Base-by-base conservation (phyloP, 1,284 basidiomycete species). In the Apiotrichum sp. region DNA sequence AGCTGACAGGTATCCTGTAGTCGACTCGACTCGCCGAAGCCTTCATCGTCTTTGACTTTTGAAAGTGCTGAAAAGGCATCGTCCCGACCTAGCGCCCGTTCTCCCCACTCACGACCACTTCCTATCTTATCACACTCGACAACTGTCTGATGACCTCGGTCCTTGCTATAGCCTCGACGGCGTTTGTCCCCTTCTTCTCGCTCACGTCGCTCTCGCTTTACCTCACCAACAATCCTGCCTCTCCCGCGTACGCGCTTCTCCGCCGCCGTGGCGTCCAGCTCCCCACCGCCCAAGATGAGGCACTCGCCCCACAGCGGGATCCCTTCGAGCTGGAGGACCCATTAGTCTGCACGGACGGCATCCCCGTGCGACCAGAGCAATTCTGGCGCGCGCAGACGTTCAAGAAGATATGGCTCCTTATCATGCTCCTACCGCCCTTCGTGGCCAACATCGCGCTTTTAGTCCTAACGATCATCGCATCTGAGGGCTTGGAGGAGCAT, bases 261-360 rank as follows among this genome's bases (percentile, higher is more conserved):
- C 36, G 6, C 11, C 40, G 46, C 11, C 44, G 56, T 10, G 50
- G 48, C 6, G 66, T 74, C 29, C 56, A 65, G 22, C 63, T 75
- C 9, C 72, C 73, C 0, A 59, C 59, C 3, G 55, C 62, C 34
- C 56, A 57, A 2, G 60, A 65, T 36, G 73, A 74, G 42, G 64
- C 51, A 3, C 58, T 74, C 5, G 59, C 66, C 50, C 65, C 61
- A 2, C 32, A 58, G 11, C 75, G 68, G 34, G 90, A 93, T 69
- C 84, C 88, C 3, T 92, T 91, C 70, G 84, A 91, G 63, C 82
- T 92, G 38, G 82, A 84, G 33, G 84, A 77, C 43, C 82, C 85
- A 3, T 83, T 85, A 64, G 86, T 91, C 66, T 67, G 83, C 36
- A 65, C 84, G 11, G 86, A 93, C 66, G 90, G 90, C 1, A 82